Percentiles rank a stretch among this genome's conserved stretches.
phyloP scores from a whole-genome alignment of 768 basidiomycete genomes.

The Naganishia vishniacii region DNA sequence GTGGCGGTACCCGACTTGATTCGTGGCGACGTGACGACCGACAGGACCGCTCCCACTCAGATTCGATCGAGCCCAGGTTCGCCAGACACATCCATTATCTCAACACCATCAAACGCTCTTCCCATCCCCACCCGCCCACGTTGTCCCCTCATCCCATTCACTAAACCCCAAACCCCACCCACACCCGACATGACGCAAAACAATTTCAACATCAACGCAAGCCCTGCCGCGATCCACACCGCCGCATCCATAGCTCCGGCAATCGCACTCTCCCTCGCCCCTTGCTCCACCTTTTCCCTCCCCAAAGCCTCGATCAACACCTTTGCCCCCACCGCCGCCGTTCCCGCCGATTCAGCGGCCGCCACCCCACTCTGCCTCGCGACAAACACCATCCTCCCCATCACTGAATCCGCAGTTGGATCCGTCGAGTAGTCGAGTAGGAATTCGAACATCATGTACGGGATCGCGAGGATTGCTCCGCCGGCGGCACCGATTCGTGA shows the following conservation, averaged over 20 bases:
- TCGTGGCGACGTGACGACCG: no score
- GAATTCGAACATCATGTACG: neutral
- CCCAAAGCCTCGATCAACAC: neutral
- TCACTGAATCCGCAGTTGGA: neutral
- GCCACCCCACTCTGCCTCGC: no score
- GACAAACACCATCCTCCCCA: no score
- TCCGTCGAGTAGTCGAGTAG: neutral
- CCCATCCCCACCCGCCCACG: no score
- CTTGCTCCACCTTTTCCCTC: neutral
- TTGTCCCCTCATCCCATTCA: no score
- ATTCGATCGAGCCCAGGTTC: no score
- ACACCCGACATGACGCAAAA: no score
- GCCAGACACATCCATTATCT: no score
- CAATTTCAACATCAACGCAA: neutral
- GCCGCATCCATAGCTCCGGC: neutral
- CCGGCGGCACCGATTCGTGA: neutral
- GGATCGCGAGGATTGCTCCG: constrained; percentile 4
- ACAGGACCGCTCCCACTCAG: no score
- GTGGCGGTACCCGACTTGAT: no score
- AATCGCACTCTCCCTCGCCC: neutral
- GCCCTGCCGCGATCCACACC: neutral
- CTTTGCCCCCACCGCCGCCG: neutral
- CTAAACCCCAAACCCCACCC: no score
- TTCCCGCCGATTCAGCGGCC: neutral
- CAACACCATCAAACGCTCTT: no score